phyloP scores from a whole-genome alignment of 2,329 filamentous ascomycete genomes.

The Talaromyces sp. region DNA sequence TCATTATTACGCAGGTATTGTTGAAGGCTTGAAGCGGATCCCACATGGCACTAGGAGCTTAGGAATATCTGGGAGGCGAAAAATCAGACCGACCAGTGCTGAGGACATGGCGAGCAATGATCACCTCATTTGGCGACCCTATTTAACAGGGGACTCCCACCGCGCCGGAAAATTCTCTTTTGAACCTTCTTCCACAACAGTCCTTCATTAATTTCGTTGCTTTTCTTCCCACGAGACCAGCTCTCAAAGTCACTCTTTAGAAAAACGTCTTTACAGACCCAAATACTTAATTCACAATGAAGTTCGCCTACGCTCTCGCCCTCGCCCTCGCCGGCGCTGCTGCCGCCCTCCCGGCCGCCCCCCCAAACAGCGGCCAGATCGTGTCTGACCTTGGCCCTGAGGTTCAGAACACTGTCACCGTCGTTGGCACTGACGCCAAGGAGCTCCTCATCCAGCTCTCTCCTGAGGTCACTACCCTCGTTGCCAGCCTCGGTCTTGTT shows the following conservation, averaged over 20 bases:
- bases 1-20: neutral
- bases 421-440: constrained; percentile 21
- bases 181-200: neutral
- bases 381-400: constrained; percentile 25
- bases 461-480: constrained; percentile 22
- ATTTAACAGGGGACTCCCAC: neutral
- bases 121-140: neutral
- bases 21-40: neutral
- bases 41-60: neutral
- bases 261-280: neutral
- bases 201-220: neutral
- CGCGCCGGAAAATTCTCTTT: neutral
- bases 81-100: neutral
- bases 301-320: constrained; percentile 4
- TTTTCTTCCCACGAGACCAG: neutral
- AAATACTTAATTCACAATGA: constrained; percentile 4
- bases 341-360: constrained; percentile 11
- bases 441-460: constrained; percentile 25
- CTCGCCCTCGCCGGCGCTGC: constrained; percentile 5
- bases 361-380: constrained; percentile 20
- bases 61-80: neutral
- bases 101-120: neutral
- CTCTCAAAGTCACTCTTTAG: neutral
- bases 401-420: constrained; percentile 24
- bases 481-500: constrained; percentile 23